Evolutionary conservation across 2,329 filamentous ascomycete genomes (phyloP), one percentile per base, ranked within the genome.

Genomic region (Talaromyces verruculosus): DNA sequence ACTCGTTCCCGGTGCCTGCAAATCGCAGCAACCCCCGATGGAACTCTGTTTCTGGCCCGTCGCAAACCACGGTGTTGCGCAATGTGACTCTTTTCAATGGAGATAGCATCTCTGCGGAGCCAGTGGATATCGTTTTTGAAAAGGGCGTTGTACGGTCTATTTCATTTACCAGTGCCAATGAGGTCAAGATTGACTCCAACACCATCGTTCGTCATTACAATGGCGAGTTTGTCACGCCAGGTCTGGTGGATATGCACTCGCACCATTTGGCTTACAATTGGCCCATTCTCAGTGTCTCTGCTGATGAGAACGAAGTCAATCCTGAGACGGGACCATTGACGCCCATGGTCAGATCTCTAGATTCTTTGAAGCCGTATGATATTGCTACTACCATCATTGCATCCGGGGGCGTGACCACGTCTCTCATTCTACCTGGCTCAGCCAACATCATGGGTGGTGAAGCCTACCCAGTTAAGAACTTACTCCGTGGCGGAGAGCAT

Each of bases 361-460:
- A 91, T 71, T 86, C 83, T 2, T 77, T 91, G 41, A 83, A 89
- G 70, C 85, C 88, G 0, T 79, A 86, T 13, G 89, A 91, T 71
- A 84, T 82, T 15, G 88, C 90, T 70, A 84, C 90, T 11, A 83
- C 88, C 68, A 85, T 88, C 68, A 91, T 91, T 80, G 90, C 90
- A 71, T 89, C 87, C 0, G 89, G 89, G 7, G 89, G 89, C n/a
- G 88, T 91, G 0, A 91, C 89, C 0, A 89, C 88, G 0, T 88
- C 85, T 28, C 80, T 91, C 1, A 79, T 91, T 3, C 80, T 91
- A 0, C 89, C 89, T 0, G 89, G 89, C 1, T 89, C 86, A 0
- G 87, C 84, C n/a, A 91, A 90, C 75, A 91, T 90, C 72, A 90
- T 91, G 47, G 89, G 87, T 28, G 89, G 89, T 67, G 88, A 91